These are phyloP conservation scores for Apophysomyces sp. DNA, from an alignment of 371 early-diverging fungal species.

Conservation along the genomic window DNA sequence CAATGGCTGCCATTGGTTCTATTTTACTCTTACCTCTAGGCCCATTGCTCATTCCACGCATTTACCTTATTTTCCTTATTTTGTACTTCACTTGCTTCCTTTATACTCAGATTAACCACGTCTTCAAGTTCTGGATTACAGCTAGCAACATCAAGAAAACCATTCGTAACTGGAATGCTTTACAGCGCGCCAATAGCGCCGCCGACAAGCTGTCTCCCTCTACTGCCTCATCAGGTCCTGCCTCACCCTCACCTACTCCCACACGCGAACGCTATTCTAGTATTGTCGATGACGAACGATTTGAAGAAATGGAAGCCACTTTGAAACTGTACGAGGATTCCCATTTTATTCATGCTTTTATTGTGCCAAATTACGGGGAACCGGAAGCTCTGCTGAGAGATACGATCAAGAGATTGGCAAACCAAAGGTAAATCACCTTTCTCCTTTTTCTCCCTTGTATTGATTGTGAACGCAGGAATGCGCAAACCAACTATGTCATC, in stretches of 20 bases:
- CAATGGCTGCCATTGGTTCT: slow-evolving; percentile 51
- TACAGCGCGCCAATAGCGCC: slow-evolving; percentile 14
- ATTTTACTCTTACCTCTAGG: slow-evolving; percentile 48
- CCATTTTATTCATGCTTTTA: slow-evolving; percentile 47
- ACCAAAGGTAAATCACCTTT: slow-evolving; percentile 32
- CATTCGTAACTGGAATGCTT: slow-evolving; percentile 46
- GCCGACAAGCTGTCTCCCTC: slow-evolving; percentile 5
- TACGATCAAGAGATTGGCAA: slow-evolving; percentile 45
- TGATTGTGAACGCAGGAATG: slow-evolving; percentile 19
- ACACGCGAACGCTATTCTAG: slow-evolving; percentile 22
- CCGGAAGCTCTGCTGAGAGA: slow-evolving; percentile 47
- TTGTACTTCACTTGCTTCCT: slow-evolving; percentile 50
- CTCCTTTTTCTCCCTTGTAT: slow-evolving; percentile 7
- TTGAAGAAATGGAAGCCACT: slow-evolving; percentile 47
- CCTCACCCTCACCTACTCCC: slow-evolving; percentile 15
- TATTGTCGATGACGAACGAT: slow-evolving; percentile 34
- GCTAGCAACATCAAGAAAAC: slow-evolving; percentile 38
- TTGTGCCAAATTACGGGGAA: slow-evolving; percentile 64
- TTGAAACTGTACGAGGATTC: slow-evolving; percentile 30
- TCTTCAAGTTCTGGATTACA: slow-evolving; percentile 53
- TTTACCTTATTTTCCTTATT: slow-evolving; percentile 49
- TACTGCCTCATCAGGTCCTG: slow-evolving; percentile 9
- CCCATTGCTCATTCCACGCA: slow-evolving; percentile 51
- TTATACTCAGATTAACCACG: slow-evolving; percentile 53
- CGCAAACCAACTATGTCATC: slow-evolving; percentile 46